Evolutionary conservation across 805 yeast genomes (phyloP).

Genomic region (Yarrowia yakushimensis): DNA sequence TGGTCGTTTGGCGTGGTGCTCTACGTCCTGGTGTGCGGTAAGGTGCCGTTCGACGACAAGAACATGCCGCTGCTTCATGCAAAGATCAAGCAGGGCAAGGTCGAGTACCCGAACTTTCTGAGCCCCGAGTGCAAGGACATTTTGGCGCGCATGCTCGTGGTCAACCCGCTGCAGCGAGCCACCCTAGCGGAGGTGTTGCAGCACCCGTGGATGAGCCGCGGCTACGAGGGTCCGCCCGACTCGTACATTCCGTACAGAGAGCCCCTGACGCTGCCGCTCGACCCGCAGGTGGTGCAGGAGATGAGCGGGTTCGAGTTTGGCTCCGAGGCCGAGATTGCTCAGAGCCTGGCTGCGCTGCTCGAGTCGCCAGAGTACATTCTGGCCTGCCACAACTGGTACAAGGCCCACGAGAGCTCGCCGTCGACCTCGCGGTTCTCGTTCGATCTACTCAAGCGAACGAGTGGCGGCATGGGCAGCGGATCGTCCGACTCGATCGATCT

Average conservation of each 20-base stretch:
- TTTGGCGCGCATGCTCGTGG: slow-evolving; percentile 85
- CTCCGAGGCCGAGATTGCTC: slow-evolving; percentile 53
- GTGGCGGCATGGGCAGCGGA: slow-evolving; percentile 12
- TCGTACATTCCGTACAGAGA: slow-evolving; percentile 71
- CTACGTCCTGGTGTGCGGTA: slow-evolving; percentile 93
- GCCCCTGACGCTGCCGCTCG: slow-evolving; percentile 70
- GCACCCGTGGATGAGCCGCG: slow-evolving; percentile 95
- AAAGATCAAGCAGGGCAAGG: slow-evolving; percentile 86
- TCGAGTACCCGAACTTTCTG: slow-evolving; percentile 82
- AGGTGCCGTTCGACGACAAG: slow-evolving; percentile 96
- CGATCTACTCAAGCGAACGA: slow-evolving; percentile 26
- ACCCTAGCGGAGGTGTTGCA: slow-evolving; percentile 68
- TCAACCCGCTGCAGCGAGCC: slow-evolving; percentile 80
- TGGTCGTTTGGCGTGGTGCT: slow-evolving; percentile 98
- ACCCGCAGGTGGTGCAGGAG: slow-evolving; percentile 62
- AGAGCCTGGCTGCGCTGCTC: slow-evolving; percentile 56
- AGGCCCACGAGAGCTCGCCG: slow-evolving; percentile 27
- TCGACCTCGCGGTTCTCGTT: slow-evolving; percentile 14
- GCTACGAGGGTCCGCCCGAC: slow-evolving; percentile 68
- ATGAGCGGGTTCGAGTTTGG: slow-evolving; percentile 81
- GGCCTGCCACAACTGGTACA: slow-evolving; percentile 62
- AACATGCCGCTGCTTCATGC: slow-evolving; percentile 88
- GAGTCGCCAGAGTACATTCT: slow-evolving; percentile 62
- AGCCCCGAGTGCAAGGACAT: slow-evolving; percentile 77
- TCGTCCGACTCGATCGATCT: neutral